Evolutionary conservation across 2,329 filamentous ascomycete genomes (phyloP), one percentile per base, ranked within the genome.

Genomic region (Trichoderma asperellum): DNA sequence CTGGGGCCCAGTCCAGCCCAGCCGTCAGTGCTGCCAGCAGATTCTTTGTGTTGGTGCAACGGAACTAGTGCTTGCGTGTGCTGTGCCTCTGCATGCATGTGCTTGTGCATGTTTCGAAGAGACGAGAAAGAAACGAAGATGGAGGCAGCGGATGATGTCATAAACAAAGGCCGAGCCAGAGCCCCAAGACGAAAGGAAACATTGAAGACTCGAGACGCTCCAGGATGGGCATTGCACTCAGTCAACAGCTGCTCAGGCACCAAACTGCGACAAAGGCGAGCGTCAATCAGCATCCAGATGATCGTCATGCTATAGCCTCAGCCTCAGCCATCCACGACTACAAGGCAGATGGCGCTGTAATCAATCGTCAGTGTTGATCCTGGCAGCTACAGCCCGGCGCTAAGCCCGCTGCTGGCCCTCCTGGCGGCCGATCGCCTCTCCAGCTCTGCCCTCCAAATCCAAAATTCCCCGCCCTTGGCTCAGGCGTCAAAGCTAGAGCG

Each of bases 401-500:
- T 66, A 66, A 47, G 52, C 53, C 62, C 62, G 62, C 62, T 65
- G 62, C 24, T 24, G 24, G 24, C 24, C 24, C 24, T 24, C 24
- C 24, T 24, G 24, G 24, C 24, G 24, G 24, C 24, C 24, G 24
- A 65, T 65, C 62, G 62, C 62, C 62, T 65, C 49, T 47, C 62
- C 62, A 66, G 62, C 62, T 40, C 37, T 58, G 53, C 49, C 62
- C 57, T 27, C 27, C n/a, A 21, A 47, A n/a, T 47, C 37, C 37
- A 5, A 40, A 47, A 47, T 16, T 35, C 12, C 61, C 61, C 49
- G 53, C 61, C 56, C 35, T 35, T 10, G 27, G 18, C 16, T 18
- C 6, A n/a, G 32, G 18, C 21, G 34, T 34, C 18, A 53, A 37
- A 40, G 37, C 57, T 34, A 55, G 24, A 40, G 32, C 21, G 37